These are phyloP conservation scores for Heliocybe sulcata DNA, from an alignment of 1,284 basidiomycete genomes.

Conservation along the genomic window DNA sequence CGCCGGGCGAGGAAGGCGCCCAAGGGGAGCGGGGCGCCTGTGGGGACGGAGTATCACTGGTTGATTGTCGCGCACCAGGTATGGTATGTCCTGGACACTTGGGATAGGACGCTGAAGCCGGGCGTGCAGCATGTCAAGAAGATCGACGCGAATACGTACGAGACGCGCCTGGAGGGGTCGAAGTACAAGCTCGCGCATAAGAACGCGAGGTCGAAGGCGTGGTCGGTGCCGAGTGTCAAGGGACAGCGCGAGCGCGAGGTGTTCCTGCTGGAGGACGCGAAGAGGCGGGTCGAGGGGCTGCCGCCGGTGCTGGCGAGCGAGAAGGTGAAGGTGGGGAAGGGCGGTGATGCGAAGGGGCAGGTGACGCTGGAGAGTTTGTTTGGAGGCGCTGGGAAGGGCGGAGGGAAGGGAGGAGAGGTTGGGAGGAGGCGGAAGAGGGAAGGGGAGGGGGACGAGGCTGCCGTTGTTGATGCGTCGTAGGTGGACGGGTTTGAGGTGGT, in stretches of 20 bases:
- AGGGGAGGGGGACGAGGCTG: too few species aligned
- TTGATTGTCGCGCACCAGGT: conserved; percentile 1
- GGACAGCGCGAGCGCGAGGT: background rate
- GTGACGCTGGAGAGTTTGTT: background rate
- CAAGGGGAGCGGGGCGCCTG: conserved; percentile 3
- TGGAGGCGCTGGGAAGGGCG: background rate
- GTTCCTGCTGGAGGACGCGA: background rate
- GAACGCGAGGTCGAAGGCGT: background rate
- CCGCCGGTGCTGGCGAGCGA: background rate
- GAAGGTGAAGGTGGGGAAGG: background rate
- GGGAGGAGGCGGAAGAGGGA: too few species aligned
- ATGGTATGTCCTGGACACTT: background rate
- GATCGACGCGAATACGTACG: background rate
- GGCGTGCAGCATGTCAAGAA: background rate
- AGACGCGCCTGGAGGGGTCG: background rate
- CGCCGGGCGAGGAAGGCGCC: conserved; percentile 1
- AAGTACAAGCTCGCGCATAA: background rate
- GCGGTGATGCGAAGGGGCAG: background rate
- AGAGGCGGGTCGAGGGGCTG: background rate
- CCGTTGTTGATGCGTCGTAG: too few species aligned
- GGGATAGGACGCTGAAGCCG: background rate
- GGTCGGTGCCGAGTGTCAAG: background rate
- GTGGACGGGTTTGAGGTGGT: too few species aligned
- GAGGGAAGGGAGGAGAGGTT: too few species aligned
- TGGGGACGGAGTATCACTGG: conserved; percentile 7